Evolutionary conservation across 805 yeast species (phyloP), one percentile per base, ranked within the genome.

Genomic region (Candida corydali): DNA sequence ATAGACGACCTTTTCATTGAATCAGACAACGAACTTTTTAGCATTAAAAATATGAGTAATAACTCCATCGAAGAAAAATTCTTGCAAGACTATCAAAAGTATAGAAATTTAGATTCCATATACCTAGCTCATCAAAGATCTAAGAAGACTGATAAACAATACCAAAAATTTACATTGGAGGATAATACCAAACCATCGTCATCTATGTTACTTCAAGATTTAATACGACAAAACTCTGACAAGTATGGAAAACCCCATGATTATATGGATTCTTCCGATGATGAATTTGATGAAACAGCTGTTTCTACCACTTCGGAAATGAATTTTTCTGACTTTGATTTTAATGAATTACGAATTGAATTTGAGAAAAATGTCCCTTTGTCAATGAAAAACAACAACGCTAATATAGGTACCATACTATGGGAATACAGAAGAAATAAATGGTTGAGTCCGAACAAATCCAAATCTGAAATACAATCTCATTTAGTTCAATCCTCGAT

Each of bases 401-500:
- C 29, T 11, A 56, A 59, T 32, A 61, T 69, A 3, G 93, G 87
- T 7, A 72, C 73, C 27, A 61, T 60, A 9, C 67, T 84, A 29
- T 89, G 96, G 96, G 73, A 75, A 35, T 59, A 67, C 32, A 76
- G 87, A 40, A 71, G 95, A 39, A 55, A 63, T 7, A 70, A 77
- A 40, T 89, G 97, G 97, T 54, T 75, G 14, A 49, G 63, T 3
- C 51, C 57, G 3, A 58, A 32, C 15, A 17, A 38, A 27, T 22
- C 24, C 45, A 44, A 25, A 34, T 45, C 28, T 17, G 35, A 55
- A 23, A 27, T 41, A n/a, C 32, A 37, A 3, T 45, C 28, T 17
- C 34, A 55, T 22, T 29, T 41, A n/a, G 33, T 35, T 3, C 7
- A 29, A 29, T 36, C 20, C 50, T 46, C 48, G 12, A 47, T 66